Evolutionary conservation across 495 filamentous ascomycete genomes (phyloP), one percentile per base, ranked within the genome.

Genomic region (Melanomma pulvis-pyrius): DNA sequence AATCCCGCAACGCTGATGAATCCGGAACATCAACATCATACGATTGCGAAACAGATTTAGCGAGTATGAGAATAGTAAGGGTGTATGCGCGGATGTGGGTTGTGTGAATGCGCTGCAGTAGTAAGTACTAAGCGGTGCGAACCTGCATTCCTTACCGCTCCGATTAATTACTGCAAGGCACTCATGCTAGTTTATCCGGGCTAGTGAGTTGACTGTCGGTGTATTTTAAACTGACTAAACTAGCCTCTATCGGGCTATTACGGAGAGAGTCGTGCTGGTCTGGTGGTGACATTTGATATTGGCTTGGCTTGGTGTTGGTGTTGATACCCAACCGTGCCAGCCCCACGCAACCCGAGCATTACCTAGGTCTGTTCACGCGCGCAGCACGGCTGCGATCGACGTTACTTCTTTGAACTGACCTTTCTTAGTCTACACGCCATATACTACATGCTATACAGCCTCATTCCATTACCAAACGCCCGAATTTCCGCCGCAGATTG

Each of bases 11-110:
- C 15, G 60, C 17, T 24, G 32, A 44, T 25, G 30, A 39, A n/a
- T 13, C 17, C 50, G 21, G n/a, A 53, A 63, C 24, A 48, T 46
- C 17, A 52, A 29, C 57, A 48, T 59, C 36, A 24, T 51, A 34
- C 29, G 54, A 19, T 44, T 59, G 32, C 24, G n/a, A 22, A 44
- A 26, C 19, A 51, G 5, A 51, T 4, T 4, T 17, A n/a, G 7
- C 11, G 48, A 51, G 48, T 51, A 25, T 22, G 48, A 25, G 48
- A 51, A 19, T 4, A n/a, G 4, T 5, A 51, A 1, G 26, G 48
- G 48, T 7, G 24, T 7, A 51, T 51, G 48, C 48, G 26, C 19
- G 26, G 48, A 51, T 44, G 39, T 44, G 13, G 39, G 9, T 44
- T 44, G 39, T 44, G 39, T 44, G 39, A 44, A 44, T 44, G 17